phyloP scores from a whole-genome alignment of 106 monocot genomes.

The Vanilla planifolia region DNA sequence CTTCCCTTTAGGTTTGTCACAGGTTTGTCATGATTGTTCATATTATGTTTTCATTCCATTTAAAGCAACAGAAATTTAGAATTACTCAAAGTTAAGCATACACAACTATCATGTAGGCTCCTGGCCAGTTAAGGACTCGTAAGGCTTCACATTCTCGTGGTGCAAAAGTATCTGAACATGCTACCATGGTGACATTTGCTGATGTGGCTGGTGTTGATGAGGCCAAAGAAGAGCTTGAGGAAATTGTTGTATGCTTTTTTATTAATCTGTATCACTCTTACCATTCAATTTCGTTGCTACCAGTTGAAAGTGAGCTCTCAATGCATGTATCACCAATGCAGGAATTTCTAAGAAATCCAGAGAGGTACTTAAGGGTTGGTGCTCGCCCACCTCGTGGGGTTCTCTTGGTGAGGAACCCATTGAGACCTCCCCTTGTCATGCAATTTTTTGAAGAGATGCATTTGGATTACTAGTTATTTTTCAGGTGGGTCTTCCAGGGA shows the following conservation, averaged over 20 bases:
- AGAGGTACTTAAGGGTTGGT: constrained; percentile 80
- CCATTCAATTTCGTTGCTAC: too few relatives aligned
- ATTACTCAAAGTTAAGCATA: constrained; percentile 2
- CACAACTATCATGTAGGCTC: constrained; percentile 42
- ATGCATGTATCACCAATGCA: constrained; percentile 26
- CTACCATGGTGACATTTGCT: constrained; percentile 79
- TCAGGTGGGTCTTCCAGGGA: constrained; percentile 97
- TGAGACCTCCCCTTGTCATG: neutral
- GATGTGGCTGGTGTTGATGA: constrained; percentile 99
- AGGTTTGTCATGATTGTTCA: constrained; percentile 30
- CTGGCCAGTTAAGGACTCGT: constrained; percentile 78
- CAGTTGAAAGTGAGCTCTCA: neutral
- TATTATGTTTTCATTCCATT: neutral
- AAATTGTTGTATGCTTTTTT: constrained; percentile 76
- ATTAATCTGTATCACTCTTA: neutral
- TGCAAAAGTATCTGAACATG: constrained; percentile 66
- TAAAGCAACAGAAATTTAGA: neutral
- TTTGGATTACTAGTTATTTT: constrained; percentile 13
- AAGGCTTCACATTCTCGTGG: constrained; percentile 66
- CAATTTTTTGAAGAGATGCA: neutral
- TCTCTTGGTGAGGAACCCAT: constrained; percentile 58
- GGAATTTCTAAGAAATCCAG: constrained; percentile 97
- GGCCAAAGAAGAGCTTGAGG: constrained; percentile 98
- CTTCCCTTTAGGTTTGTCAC: constrained; percentile 83
- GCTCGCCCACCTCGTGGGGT: constrained; percentile 97